Base-by-base conservation (phyloP, 164 flowering plant species). In the Kalanchoe fedtschenkoi region DNA sequence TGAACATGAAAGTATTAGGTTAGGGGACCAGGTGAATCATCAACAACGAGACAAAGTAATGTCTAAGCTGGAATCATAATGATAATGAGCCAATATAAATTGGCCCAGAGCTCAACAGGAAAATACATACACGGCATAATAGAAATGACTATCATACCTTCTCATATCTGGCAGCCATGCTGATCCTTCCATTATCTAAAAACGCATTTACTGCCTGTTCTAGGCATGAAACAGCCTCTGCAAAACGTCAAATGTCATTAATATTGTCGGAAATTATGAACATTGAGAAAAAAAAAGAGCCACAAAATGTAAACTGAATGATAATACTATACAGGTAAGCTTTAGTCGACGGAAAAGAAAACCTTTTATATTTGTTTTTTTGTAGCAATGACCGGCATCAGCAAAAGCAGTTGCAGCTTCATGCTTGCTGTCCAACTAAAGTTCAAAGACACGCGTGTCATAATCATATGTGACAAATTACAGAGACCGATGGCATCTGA, bases 81-180 rank as follows among this genome's bases (percentile, higher is more conserved):
- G 19, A 53, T 56, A 26, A 9, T n/a, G 26, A 34, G 21, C 47
- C 47, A 43, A 16, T 17, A 16, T n/a, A n/a, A n/a, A n/a, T n/a
- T n/a, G 3, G 21, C 7, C 7, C 21, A n/a, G 47, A 16, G 19
- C 47, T 3, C 3, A 5, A 22, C 4, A 5, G 21, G 19, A 43
- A 41, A 41, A 3, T 41, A 41, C 5, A 43, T 3, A 4, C 21
- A 43, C 47, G 19, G 21, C 47, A 43, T 9, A 17, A 4, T 13
- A 43, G 47, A 19, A 17, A 43, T 43, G 24, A 44, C 6, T 42
- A 42, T 42, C 51, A 17, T 73, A 84, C 98, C 96, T 91, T 88
- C 75, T 76, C 78, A 68, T 88, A 83, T 80, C 91, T 83, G 26
- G 92, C 98, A 67, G 92, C 87, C 96, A 89, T 87, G 70, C 71